Conservation (phyloP, 2,329 filamentous ascomycete species). For the Domatiomyces catenatus region DNA sequence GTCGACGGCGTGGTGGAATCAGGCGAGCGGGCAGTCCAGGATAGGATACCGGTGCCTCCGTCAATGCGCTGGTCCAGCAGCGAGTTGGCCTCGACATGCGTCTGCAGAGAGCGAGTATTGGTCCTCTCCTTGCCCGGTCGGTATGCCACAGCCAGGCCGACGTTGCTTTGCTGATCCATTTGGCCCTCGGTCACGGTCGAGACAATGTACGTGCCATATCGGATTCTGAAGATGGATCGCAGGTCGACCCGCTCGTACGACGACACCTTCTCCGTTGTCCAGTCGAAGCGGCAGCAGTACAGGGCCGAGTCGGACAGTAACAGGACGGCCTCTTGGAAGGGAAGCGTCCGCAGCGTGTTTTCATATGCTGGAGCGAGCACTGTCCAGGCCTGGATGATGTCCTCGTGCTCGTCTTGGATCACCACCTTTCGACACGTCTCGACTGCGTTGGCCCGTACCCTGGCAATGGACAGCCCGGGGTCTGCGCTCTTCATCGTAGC, state of each 20-base stretch:
- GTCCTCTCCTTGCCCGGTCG: conserved; percentile 56
- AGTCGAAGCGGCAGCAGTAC: conserved; percentile 85
- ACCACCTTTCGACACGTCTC: conserved; percentile 78
- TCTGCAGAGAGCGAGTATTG: conserved; percentile 65
- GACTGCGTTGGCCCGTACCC: conserved; percentile 75
- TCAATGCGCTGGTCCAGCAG: conserved; percentile 9
- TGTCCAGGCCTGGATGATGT: conserved; percentile 80
- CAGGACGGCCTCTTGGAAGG: conserved; percentile 78
- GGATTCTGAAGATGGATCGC: conserved; percentile 55
- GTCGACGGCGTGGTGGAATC: conserved; percentile 1
- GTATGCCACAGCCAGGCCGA: conserved; percentile 71
- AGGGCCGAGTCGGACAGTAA: conserved; percentile 71
- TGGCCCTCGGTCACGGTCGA: conserved; percentile 67
- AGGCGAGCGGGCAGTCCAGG: conserved; percentile 22
- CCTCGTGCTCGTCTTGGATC: conserved; percentile 66
- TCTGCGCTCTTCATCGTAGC: conserved; percentile 85
- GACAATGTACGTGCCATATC: conserved; percentile 77
- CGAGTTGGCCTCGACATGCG: conserved; percentile 34
- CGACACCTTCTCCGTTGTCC: conserved; percentile 85
- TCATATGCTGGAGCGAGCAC: conserved; percentile 59
- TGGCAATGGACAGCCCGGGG: conserved; percentile 71
- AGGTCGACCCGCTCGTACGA: conserved; percentile 79
- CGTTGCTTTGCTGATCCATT: conserved; percentile 61
- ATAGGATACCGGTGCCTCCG: conserved; percentile 28
- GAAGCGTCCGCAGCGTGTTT: conserved; percentile 52